Conservation (phyloP, 176 grass and related monocot genomes). For the Zoysia pacifica region DNA sequence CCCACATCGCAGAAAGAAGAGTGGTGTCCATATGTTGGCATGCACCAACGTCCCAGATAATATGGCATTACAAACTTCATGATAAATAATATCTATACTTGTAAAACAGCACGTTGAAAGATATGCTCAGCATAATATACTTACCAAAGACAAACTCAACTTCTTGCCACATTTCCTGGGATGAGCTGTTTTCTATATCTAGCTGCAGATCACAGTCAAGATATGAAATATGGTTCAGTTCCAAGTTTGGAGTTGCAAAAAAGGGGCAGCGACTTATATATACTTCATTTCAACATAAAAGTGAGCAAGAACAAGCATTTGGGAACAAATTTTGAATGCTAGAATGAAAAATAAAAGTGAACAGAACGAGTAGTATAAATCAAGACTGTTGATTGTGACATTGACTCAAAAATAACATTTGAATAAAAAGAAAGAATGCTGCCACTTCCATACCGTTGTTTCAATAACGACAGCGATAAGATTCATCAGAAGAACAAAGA, state of each 20-base stretch:
- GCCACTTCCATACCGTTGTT: conserved; percentile 71
- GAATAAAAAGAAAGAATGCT: conserved; percentile 11
- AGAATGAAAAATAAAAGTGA: too few species aligned
- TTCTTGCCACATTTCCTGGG: conserved; percentile 85
- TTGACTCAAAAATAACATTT: conserved; percentile 26
- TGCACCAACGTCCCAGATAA: neutral
- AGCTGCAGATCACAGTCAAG: conserved; percentile 60
- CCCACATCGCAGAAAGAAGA: neutral
- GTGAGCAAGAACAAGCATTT: neutral
- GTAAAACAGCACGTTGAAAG: conserved; percentile 12
- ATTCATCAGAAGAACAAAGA: conserved; percentile 81
- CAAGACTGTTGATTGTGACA: conserved; percentile 6
- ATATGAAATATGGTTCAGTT: conserved; percentile 1
- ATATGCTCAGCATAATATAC: conserved; percentile 31
- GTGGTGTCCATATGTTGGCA: neutral
- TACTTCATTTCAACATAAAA: neutral
- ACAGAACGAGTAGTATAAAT: conserved; percentile 9
- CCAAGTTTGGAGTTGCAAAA: conserved; percentile 35
- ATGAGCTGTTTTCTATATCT: conserved; percentile 93
- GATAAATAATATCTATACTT: conserved; percentile 13
- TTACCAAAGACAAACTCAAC: conserved; percentile 95
- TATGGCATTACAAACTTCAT: conserved; percentile 23
- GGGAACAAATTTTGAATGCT: too few species aligned
- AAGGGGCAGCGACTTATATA: conserved; percentile 4
- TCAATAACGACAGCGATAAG: conserved; percentile 91